Evolutionary conservation across 805 yeast species (phyloP), one percentile per base, ranked within the genome.

Genomic region (Schizosaccharomyces osmophilus): DNA sequence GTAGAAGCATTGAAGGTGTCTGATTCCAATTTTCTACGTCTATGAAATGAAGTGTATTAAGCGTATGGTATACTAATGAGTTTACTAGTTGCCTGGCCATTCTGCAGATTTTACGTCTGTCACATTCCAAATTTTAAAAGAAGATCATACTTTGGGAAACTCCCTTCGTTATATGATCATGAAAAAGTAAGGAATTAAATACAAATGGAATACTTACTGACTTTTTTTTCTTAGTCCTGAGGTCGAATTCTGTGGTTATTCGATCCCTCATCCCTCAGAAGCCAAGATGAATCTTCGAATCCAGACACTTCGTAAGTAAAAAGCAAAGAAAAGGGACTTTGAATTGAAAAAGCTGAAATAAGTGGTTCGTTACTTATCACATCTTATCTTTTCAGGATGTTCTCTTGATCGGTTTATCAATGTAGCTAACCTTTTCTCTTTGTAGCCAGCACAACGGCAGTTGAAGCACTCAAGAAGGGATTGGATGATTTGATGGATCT

Each of bases 201-300:
- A 1, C 22, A 4, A 6, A 4, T 8, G 5, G 6, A 17, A 32
- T 22, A 31, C n/a, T 15, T 13, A 15, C 36, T 5, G 36, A 2
- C 5, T 9, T 1, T 9, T 13, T 2, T 13, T 15, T 36, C 11
- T 26, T 42, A 71, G 74, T 69, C 96, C 97, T 48, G 95, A 88
- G 66, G 98, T 93, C 31, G 98, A 93, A 70, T 93, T 93, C 72
- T 90, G 97, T 70, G 98, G 98, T 62, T 93, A 93, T 74, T 87
- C 97, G 55, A 93, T 93, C 66, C 98, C 98, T 11, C 98, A 93
- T 73, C 98, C 98, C 22, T 86, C 95, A 43, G 98, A 93, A 73
- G 78, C 87, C 64, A 84, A 85, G 66, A 75, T 93, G 73, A 87
- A 93, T 73, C 71, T 93, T 62, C 82, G 98, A 74, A 87, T 93